These are phyloP conservation scores for Rhodotorula sp. DNA, from an alignment of 1,284 basidiomycete species.

Conservation along the genomic window DNA sequence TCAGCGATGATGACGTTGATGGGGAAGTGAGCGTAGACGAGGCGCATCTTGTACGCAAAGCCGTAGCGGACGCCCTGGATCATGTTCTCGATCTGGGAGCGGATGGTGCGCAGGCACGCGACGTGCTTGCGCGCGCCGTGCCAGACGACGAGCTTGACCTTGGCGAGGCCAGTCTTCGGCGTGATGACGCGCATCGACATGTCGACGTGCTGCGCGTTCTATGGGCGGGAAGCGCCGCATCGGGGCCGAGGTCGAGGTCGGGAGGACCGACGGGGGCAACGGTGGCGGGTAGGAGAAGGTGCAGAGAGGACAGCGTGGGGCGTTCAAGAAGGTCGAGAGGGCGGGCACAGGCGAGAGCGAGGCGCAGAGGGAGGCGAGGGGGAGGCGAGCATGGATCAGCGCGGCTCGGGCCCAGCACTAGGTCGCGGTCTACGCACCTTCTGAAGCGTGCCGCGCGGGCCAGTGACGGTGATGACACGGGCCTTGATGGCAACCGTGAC, in stretches of 20 bases:
- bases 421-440: conserved; percentile 57
- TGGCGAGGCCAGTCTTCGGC: conserved; percentile 60
- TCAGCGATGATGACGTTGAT: conserved; percentile 98
- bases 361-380: too few species aligned
- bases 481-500: conserved; percentile 85
- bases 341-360: background rate
- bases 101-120: conserved; percentile 95
- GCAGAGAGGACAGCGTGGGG: background rate
- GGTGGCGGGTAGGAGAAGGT: background rate
- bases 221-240: background rate
- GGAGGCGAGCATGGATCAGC: background rate
- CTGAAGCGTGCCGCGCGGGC: conserved; percentile 81
- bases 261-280: background rate
- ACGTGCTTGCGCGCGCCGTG: conserved; percentile 98
- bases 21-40: conserved; percentile 99
- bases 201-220: conserved; percentile 85
- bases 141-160: conserved; percentile 94
- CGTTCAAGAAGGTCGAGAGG: background rate
- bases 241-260: too few species aligned
- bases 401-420: background rate
- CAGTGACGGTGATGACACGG: conserved; percentile 82
- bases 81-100: conserved; percentile 95
- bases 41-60: conserved; percentile 98
- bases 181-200: conserved; percentile 89
- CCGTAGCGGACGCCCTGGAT: conserved; percentile 97